Conservation (phyloP, 257 asterid genomes). For the Solanum commersonii region DNA sequence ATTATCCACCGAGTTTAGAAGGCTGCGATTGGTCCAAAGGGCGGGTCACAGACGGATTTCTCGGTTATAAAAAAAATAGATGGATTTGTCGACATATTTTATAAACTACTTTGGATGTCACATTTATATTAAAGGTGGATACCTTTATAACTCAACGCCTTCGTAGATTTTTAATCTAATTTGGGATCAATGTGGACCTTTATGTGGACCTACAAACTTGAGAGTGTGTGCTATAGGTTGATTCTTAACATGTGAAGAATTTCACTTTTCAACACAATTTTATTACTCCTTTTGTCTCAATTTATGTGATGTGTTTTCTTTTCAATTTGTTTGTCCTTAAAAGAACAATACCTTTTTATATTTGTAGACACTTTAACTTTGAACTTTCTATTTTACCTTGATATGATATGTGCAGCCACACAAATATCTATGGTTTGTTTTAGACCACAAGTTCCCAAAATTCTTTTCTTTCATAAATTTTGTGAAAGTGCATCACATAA, state of each 20-base stretch:
- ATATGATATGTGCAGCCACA: background rate
- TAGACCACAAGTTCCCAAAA: background rate
- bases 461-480: background rate
- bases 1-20: no score
- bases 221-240: background rate
- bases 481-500: background rate
- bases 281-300: background rate
- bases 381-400: background rate
- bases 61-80: background rate
- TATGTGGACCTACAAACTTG: background rate
- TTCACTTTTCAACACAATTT: background rate
- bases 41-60: no score
- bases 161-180: background rate
- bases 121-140: background rate
- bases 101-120: background rate
- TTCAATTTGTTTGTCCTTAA: background rate
- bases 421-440: background rate
- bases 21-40: no score
- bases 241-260: background rate
- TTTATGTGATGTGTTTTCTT: background rate
- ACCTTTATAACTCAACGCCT: background rate
- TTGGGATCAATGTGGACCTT: background rate
- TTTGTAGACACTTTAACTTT: background rate
- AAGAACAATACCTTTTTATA: background rate
- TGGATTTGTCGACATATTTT: background rate